These are phyloP conservation scores for Retiboletus flavoniger DNA, from an alignment of 1,284 basidiomycete species.

Conservation along the genomic window DNA sequence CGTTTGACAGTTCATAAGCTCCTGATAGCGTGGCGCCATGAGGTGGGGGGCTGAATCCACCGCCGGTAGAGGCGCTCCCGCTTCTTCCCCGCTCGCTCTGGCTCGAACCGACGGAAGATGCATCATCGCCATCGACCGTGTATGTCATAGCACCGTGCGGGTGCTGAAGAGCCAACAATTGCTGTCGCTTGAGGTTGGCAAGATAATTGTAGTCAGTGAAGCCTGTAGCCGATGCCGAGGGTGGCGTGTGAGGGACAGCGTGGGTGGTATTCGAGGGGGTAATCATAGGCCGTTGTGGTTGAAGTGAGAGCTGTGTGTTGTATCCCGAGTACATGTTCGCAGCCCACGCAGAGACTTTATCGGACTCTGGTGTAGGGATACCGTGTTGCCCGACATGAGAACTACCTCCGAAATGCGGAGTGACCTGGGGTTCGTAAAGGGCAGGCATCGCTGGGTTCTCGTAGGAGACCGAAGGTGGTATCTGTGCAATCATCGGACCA, in stretches of 20 bases:
- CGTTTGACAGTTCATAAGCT: constrained; percentile 39
- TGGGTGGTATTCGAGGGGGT: constrained; percentile 38
- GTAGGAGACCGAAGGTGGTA: constrained; percentile 31
- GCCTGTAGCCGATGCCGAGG: constrained; percentile 14
- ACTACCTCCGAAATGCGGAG: constrained; percentile 17
- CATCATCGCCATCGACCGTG: constrained; percentile 42
- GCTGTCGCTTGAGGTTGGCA: constrained; percentile 37
- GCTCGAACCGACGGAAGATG: constrained; percentile 41
- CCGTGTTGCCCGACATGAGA: constrained; percentile 24
- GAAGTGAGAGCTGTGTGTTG: constrained; percentile 29
- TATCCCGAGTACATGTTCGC: constrained; percentile 35
- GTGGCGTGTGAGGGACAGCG: constrained; percentile 19
- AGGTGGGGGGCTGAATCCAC: constrained; percentile 37
- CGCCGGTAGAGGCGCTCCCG: constrained; percentile 39
- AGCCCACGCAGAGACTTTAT: constrained; percentile 35
- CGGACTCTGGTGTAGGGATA: constrained; percentile 20
- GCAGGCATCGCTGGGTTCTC: constrained; percentile 37
- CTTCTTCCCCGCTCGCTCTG: constrained; percentile 38
- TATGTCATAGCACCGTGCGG: constrained; percentile 26
- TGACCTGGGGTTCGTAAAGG: constrained; percentile 31
- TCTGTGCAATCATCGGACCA: constrained; percentile 33
- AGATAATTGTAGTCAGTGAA: constrained; percentile 35
- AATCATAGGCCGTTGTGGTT: constrained; percentile 31
- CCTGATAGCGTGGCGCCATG: constrained; percentile 25
- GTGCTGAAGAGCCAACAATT: constrained; percentile 32